Evolutionary conservation across 352 stramenopile genomes (phyloP).

Genomic region (Pythium phragmitis): DNA sequence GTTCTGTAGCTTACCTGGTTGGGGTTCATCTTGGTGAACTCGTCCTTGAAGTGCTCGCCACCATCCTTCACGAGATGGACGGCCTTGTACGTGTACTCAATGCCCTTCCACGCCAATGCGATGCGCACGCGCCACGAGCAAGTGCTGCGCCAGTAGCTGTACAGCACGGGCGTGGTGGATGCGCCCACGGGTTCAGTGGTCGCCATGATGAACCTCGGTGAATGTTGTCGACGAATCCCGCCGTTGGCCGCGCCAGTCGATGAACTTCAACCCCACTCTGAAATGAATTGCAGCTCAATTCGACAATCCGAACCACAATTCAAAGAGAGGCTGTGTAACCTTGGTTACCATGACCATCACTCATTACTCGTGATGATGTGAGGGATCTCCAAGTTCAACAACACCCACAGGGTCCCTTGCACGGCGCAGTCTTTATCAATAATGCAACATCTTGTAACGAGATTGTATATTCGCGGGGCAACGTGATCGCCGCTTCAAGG

Average conservation of each 20-base stretch:
- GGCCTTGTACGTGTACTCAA: conserved; percentile 78
- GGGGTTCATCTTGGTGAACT: conserved; percentile 63
- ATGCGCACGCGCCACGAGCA: conserved; percentile 91
- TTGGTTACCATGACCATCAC: conserved; percentile 13
- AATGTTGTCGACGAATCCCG: not conserved
- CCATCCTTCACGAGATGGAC: conserved; percentile 68
- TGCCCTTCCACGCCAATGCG: conserved; percentile 82
- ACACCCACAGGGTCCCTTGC: too few relatives aligned
- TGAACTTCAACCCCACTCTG: not conserved
- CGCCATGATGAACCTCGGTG: not conserved
- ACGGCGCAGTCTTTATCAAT: too few relatives aligned
- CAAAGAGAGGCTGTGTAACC: not conserved
- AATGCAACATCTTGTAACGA: too few relatives aligned
- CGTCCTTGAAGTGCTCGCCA: conserved; percentile 52
- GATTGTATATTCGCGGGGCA: too few relatives aligned
- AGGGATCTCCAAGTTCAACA: not conserved
- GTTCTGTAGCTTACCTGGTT: conserved; percentile 43
- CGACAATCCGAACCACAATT: not conserved
- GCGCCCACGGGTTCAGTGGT: not conserved
- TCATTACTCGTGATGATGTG: not conserved
- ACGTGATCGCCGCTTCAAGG: too few relatives aligned
- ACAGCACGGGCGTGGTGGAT: conserved; percentile 41
- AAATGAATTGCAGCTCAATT: conserved; percentile 16
- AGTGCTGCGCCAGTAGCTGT: conserved; percentile 88
- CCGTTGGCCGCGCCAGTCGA: not conserved